Conservation (phyloP, 2,329 filamentous ascomycete species). For the Claviceps fusiformis region DNA sequence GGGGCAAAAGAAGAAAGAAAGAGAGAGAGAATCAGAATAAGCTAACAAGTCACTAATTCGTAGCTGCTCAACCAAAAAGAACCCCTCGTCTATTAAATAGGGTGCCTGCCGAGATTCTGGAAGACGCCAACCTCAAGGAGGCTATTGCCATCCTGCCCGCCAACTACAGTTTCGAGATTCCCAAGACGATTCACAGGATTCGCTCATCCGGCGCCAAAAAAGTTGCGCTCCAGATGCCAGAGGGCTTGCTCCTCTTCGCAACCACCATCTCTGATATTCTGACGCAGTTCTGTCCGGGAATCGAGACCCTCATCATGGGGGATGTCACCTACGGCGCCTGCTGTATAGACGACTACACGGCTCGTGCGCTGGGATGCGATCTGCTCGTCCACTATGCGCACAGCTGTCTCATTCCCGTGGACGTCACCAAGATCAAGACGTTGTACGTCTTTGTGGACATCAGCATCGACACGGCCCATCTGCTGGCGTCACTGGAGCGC, state of each 20-base stretch:
- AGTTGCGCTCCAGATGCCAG: constrained; percentile 92
- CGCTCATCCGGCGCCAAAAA: constrained; percentile 64
- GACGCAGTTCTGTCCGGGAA: constrained; percentile 81
- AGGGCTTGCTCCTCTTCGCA: constrained; percentile 86
- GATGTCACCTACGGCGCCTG: constrained; percentile 98
- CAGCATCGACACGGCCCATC: constrained; percentile 79
- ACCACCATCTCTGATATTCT: constrained; percentile 97
- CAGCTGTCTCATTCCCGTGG: constrained; percentile 89
- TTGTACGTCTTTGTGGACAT: constrained; percentile 98
- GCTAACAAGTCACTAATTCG: neutral
- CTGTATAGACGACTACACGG: constrained; percentile 97
- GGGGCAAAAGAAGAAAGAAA: too few relatives aligned
- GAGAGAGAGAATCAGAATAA: neutral
- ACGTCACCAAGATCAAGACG: constrained; percentile 92
- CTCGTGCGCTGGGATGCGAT: constrained; percentile 84
- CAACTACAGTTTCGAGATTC: constrained; percentile 99
- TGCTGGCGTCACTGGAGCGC: constrained; percentile 72
- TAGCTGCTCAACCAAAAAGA: constrained; percentile 59
- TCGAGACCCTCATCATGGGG: constrained; percentile 94
- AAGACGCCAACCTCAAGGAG: constrained; percentile 73
- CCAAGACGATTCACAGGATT: constrained; percentile 94
- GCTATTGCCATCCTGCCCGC: constrained; percentile 75
- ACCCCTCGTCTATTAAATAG: constrained; percentile 76
- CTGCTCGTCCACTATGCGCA: constrained; percentile 94
- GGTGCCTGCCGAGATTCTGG: constrained; percentile 73